Conservation (phyloP, 106 monocot species). For the Acorus calamus region DNA sequence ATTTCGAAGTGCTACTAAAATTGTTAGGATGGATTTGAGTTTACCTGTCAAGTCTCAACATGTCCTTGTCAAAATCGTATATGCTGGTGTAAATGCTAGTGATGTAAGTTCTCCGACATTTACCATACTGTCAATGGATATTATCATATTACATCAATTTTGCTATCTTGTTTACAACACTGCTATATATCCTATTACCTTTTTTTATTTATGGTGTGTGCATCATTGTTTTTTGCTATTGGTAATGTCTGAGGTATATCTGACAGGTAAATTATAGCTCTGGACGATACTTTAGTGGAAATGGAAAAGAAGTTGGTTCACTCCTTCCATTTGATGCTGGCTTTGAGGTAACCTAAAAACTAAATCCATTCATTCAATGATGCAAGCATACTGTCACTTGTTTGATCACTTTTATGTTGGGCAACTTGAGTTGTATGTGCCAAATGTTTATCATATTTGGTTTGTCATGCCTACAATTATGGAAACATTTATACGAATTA, state of each 20-base stretch:
- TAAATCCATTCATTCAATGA: neutral
- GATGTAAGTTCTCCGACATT: slow-evolving; percentile 54
- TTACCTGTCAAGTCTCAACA: slow-evolving; percentile 56
- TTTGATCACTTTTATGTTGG: no score
- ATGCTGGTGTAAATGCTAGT: slow-evolving; percentile 98
- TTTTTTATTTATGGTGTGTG: neutral
- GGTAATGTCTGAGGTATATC: slow-evolving; percentile 2
- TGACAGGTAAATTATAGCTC: slow-evolving; percentile 92
- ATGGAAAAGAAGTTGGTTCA: slow-evolving; percentile 26
- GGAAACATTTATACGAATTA: no score
- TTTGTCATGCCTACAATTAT: no score
- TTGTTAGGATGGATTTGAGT: slow-evolving; percentile 41
- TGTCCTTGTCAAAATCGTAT: slow-evolving; percentile 89
- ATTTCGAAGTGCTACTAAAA: slow-evolving; percentile 74
- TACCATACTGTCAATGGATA: no score
- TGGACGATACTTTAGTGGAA: slow-evolving; percentile 75
- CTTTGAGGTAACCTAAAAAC: slow-evolving; percentile 60
- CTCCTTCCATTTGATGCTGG: slow-evolving; percentile 93
- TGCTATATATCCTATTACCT: neutral
- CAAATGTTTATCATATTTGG: no score
- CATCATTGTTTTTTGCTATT: neutral
- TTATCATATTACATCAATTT: no score
- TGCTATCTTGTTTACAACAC: no score
- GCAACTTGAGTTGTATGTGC: no score
- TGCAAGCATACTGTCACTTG: no score